These are phyloP conservation scores for Saccharomycopsis hybrid DNA, from an alignment of 1,139 yeast species.

Conservation along the genomic window DNA sequence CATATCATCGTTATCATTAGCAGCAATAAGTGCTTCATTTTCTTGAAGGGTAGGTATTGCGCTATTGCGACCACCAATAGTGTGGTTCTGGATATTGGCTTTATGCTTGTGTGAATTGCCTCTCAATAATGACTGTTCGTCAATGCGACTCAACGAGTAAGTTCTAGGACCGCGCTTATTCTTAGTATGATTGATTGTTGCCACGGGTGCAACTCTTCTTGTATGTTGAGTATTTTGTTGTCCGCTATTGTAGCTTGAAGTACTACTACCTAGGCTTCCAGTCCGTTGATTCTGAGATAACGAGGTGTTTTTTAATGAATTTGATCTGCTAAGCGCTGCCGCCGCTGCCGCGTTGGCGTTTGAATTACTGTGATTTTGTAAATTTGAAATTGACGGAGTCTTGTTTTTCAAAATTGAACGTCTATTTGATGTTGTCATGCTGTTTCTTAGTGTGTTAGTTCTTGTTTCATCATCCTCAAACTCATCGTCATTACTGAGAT, in stretches of 20 bases:
- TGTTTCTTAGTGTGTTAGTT: slow-evolving; percentile 14
- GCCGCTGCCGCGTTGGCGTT: slow-evolving; percentile 20
- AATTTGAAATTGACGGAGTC: not conserved
- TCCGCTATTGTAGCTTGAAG: no score
- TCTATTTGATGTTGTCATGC: not conserved
- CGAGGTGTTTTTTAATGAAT: slow-evolving; percentile 4
- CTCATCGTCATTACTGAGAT: not conserved
- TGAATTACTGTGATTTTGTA: no score
- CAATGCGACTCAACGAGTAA: slow-evolving; percentile 6
- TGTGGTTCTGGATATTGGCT: no score
- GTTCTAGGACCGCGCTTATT: no score
- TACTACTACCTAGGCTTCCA: no score
- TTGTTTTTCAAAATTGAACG: slow-evolving; percentile 1
- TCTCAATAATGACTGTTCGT: slow-evolving; percentile 5
- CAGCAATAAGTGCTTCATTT: not conserved
- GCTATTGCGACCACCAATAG: not conserved
- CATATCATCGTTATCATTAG: no score
- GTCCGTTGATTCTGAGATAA: no score
- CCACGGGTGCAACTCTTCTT: no score
- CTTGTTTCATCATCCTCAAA: slow-evolving; percentile 14
- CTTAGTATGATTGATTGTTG: no score
- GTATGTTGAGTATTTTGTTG: no score
- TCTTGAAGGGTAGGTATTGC: not conserved
- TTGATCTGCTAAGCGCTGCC: slow-evolving; percentile 19
- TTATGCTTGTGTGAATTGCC: not conserved